Evolutionary conservation across 2,329 filamentous ascomycete genomes (phyloP).

Genomic region (Phyllosticta ampelicida): DNA sequence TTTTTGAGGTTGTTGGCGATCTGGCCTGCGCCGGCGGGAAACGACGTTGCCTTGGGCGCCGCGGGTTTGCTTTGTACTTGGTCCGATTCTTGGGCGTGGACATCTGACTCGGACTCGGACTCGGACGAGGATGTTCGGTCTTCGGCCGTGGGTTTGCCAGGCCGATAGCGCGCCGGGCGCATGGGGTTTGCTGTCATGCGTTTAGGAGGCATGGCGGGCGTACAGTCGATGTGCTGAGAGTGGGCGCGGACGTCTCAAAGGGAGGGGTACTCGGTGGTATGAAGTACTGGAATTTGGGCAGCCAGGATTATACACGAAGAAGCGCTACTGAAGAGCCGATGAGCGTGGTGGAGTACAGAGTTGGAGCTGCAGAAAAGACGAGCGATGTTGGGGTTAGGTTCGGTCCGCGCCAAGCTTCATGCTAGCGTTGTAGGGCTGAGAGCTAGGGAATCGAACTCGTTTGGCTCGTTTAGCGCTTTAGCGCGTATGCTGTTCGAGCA

Average conservation of each 20-base stretch:
- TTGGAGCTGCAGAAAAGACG: not conserved
- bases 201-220: slow-evolving; percentile 51
- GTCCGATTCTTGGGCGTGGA: slow-evolving; percentile 42
- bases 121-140: slow-evolving; percentile 36
- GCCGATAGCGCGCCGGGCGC: slow-evolving; percentile 69
- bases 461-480: too few relatives aligned
- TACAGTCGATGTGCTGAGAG: not conserved
- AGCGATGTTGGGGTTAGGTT: not conserved
- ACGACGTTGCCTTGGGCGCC: slow-evolving; percentile 36
- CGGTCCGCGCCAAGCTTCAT: slow-evolving; percentile 3
- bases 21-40: slow-evolving; percentile 32
- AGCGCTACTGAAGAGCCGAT: not conserved
- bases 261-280: too few relatives aligned
- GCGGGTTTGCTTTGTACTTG: slow-evolving; percentile 21
- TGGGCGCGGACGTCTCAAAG: not conserved
- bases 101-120: slow-evolving; percentile 43
- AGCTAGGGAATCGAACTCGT: not conserved
- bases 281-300: not conserved
- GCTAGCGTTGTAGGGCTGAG: slow-evolving; percentile 7
- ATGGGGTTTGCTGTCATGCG: slow-evolving; percentile 90
- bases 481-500: too few relatives aligned
- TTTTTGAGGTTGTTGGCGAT: slow-evolving; percentile 33
- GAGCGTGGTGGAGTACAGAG: not conserved
- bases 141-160: slow-evolving; percentile 61
- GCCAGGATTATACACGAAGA: not conserved